These are phyloP conservation scores for Sutorius eximius DNA, from an alignment of 1,284 basidiomycete genomes.

Conservation along the genomic window DNA sequence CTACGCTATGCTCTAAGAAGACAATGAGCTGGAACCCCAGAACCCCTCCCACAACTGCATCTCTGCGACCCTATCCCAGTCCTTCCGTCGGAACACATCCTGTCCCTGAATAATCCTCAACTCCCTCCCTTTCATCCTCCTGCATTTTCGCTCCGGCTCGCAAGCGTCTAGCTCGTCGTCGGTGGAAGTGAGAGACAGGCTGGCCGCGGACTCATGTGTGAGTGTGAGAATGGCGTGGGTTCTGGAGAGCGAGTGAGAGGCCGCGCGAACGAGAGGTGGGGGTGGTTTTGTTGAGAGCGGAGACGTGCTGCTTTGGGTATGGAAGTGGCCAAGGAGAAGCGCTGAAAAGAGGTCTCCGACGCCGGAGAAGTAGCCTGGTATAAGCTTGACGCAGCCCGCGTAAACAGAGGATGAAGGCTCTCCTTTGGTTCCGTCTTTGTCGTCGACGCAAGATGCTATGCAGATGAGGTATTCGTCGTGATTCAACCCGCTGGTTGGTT, in stretches of 20 bases:
- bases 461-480: constrained; percentile 63
- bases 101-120: constrained; percentile 79
- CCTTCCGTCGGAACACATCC: constrained; percentile 45
- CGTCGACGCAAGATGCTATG: constrained; percentile 59
- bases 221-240: constrained; percentile 82
- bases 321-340: constrained; percentile 83
- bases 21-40: constrained; percentile 32
- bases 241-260: constrained; percentile 73
- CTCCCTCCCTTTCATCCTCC: constrained; percentile 80
- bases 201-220: constrained; percentile 61
- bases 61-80: constrained; percentile 30
- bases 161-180: constrained; percentile 73
- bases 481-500: constrained; percentile 1
- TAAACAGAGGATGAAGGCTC: constrained; percentile 49
- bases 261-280: constrained; percentile 44
- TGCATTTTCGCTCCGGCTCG: constrained; percentile 64
- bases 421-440: constrained; percentile 13
- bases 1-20: not conserved
- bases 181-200: constrained; percentile 52
- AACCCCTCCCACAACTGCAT: constrained; percentile 44
- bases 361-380: constrained; percentile 93
- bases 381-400: constrained; percentile 72
- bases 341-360: constrained; percentile 98
- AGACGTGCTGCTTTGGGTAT: constrained; percentile 15
- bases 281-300: constrained; percentile 14